Evolutionary conservation across 2,329 filamentous ascomycete genomes (phyloP).

Genomic region (Ophiostoma sp.): DNA sequence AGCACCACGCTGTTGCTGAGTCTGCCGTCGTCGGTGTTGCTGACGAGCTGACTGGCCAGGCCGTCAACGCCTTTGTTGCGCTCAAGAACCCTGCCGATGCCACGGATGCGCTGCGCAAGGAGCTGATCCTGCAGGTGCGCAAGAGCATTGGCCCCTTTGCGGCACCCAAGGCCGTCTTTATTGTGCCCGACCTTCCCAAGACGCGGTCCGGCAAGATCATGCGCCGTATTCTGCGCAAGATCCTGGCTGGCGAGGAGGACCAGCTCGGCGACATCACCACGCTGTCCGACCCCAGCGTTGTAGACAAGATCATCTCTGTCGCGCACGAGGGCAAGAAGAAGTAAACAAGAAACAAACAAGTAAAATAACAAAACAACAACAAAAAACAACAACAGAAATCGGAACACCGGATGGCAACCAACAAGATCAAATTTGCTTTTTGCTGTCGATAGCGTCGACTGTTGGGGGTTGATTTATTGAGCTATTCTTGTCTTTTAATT

Average conservation of each 20-base stretch:
- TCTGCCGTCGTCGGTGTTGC: constrained; percentile 89
- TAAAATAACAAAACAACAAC: neutral
- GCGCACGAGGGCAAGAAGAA: constrained; percentile 62
- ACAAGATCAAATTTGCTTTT: constrained; percentile 7
- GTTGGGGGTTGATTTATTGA: constrained; percentile 2
- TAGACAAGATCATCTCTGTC: constrained; percentile 79
- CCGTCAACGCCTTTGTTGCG: constrained; percentile 92
- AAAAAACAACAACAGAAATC: constrained; percentile 2
- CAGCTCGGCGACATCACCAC: constrained; percentile 90
- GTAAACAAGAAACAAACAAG: constrained; percentile 29
- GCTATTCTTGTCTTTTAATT: neutral
- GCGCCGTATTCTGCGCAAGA: constrained; percentile 94
- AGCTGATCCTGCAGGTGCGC: constrained; percentile 87
- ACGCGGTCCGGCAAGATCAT: constrained; percentile 98
- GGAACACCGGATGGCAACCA: neutral
- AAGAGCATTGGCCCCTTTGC: constrained; percentile 98
- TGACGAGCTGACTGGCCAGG: constrained; percentile 93
- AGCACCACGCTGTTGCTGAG: constrained; percentile 85
- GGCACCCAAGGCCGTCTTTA: constrained; percentile 85
- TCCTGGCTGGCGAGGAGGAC: constrained; percentile 93
- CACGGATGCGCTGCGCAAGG: constrained; percentile 79
- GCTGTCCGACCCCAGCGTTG: constrained; percentile 82
- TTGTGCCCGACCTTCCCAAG: constrained; percentile 93
- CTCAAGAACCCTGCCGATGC: constrained; percentile 79
- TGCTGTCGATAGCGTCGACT: neutral